These are phyloP conservation scores for Daldinia vernicosa DNA, from an alignment of 495 filamentous ascomycete species.

Conservation along the genomic window DNA sequence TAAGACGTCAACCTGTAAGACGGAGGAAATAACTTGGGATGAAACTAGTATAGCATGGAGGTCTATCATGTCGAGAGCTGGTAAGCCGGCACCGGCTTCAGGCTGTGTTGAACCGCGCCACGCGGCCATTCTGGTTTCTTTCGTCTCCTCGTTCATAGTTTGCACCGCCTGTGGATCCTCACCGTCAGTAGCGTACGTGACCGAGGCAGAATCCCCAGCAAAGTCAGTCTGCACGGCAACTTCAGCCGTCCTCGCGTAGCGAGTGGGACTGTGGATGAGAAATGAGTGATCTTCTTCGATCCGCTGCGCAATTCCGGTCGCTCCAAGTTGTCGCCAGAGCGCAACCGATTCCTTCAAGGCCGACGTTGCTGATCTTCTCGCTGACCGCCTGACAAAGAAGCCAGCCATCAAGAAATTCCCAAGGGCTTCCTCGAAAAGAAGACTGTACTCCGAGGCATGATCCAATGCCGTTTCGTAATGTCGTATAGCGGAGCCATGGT, in stretches of 20 bases:
- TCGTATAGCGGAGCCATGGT: constrained; percentile 68
- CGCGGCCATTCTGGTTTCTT: constrained; percentile 70
- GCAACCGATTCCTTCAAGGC: constrained; percentile 76
- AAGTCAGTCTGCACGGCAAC: constrained; percentile 78
- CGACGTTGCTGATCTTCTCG: constrained; percentile 75
- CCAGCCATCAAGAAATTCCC: constrained; percentile 80
- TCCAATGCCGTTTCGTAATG: constrained; percentile 81
- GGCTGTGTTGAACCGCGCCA: constrained; percentile 65
- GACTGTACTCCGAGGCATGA: constrained; percentile 79
- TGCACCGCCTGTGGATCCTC: constrained; percentile 63
- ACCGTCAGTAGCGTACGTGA: constrained; percentile 61
- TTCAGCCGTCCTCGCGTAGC: constrained; percentile 69
- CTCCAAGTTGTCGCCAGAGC: constrained; percentile 77
- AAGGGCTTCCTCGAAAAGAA: constrained; percentile 81
- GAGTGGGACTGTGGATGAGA: constrained; percentile 72
- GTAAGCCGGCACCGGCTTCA: constrained; percentile 60
- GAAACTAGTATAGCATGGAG: constrained; percentile 86
- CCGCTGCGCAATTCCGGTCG: constrained; percentile 74
- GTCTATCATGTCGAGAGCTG: constrained; percentile 82
- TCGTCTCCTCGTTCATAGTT: constrained; percentile 58
- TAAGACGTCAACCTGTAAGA: constrained; percentile 83
- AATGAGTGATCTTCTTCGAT: constrained; percentile 76
- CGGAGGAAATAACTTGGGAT: constrained; percentile 89
- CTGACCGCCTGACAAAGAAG: constrained; percentile 74
- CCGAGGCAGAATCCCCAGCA: constrained; percentile 66